phyloP scores from a whole-genome alignment of 176 grass and related monocot genomes.

The Triticum urartu region DNA sequence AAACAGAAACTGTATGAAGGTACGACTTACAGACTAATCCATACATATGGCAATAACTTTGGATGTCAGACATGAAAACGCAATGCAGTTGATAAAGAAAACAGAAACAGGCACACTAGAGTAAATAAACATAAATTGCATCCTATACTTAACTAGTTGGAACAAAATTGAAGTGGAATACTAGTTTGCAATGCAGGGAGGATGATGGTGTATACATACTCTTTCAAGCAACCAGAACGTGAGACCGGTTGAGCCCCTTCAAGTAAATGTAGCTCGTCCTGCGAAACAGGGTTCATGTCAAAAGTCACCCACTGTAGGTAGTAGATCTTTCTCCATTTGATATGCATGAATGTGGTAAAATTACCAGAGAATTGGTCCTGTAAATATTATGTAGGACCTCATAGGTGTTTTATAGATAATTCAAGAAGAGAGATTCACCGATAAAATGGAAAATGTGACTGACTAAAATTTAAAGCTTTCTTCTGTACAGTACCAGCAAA shows the following conservation, averaged over 20 bases:
- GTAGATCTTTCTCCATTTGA: not conserved
- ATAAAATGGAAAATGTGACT: not conserved
- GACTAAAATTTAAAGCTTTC: no score
- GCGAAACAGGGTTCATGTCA: constrained; percentile 9
- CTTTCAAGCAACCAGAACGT: constrained; percentile 76
- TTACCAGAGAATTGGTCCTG: not conserved
- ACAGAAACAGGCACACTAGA: not conserved
- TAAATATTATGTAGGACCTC: not conserved
- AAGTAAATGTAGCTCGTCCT: constrained; percentile 87
- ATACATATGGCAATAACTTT: not conserved
- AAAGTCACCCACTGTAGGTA: not conserved
- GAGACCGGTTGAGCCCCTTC: constrained; percentile 90
- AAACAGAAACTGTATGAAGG: not conserved
- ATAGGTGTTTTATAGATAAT: not conserved
- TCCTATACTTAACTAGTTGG: not conserved
- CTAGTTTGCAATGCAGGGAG: not conserved
- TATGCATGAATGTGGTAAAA: not conserved
- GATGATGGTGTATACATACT: constrained; percentile 46
- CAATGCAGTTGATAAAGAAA: no score
- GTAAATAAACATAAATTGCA: not conserved
- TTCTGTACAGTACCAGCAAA: not conserved
- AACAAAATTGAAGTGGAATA: not conserved
- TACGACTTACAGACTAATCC: not conserved
- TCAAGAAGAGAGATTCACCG: no score
- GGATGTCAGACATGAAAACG: no score